A percentile compares a stretch with the other conserved stretches of the same genome.
Conservation (phyloP, 2,329 filamentous ascomycete genomes). For the Fusarium oxysporum region DNA sequence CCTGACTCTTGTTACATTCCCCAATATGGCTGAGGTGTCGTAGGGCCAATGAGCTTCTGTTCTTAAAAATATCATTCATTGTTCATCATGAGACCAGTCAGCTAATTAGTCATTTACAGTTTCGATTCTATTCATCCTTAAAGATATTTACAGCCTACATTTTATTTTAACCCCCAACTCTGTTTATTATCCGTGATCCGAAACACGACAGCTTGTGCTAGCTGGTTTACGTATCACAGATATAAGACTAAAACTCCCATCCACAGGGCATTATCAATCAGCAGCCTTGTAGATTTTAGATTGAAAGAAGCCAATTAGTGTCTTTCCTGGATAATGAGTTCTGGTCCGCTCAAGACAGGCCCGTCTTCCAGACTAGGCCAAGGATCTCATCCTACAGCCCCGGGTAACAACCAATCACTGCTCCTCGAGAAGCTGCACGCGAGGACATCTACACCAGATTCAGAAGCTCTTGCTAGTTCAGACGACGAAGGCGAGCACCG, state of each 20-base stretch:
- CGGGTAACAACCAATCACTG: conserved; percentile 71
- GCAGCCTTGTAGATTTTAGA: neutral
- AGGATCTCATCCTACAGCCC: conserved; percentile 57
- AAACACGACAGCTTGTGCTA: conserved; percentile 11
- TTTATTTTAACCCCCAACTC: conserved; percentile 13
- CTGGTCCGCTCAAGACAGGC: conserved; percentile 61
- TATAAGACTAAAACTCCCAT: neutral
- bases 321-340: conserved; percentile 59
- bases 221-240: neutral
- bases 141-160: conserved; percentile 30
- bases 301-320: conserved; percentile 24
- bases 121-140: conserved; percentile 34
- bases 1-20: conserved; percentile 16
- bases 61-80: conserved; percentile 20
- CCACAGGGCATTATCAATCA: neutral
- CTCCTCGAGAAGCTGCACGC: conserved; percentile 81
- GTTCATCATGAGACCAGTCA: conserved; percentile 28
- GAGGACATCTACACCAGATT: conserved; percentile 90
- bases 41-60: conserved; percentile 26
- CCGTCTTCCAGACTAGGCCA: conserved; percentile 64
- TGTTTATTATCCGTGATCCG: conserved; percentile 10
- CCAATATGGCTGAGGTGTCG: conserved; percentile 23
- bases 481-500: conserved; percentile 87
- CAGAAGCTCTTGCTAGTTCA: conserved; percentile 91
- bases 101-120: conserved; percentile 41